A percentile compares a stretch with the other conserved stretches of the same genome.
These are phyloP conservation scores for Ophiosphaerella korrae DNA, from an alignment of 2,329 filamentous ascomycete genomes.

Conservation along the genomic window DNA sequence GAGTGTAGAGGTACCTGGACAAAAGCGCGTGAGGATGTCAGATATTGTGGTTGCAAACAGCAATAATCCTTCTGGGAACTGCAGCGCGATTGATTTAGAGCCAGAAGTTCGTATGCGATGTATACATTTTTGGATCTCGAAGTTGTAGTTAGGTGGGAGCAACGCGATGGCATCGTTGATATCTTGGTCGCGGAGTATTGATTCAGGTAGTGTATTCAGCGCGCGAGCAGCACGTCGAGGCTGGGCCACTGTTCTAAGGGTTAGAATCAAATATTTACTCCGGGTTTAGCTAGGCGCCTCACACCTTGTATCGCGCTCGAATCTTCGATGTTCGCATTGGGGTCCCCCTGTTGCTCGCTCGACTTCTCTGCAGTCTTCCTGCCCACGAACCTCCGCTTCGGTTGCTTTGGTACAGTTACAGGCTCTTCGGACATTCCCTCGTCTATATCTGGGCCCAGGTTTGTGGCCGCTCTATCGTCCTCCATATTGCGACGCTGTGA, in stretches of 20 bases:
- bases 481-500: slow-evolving; percentile 63
- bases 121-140: slow-evolving; percentile 98
- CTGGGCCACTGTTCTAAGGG: slow-evolving; percentile 64
- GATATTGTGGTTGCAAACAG: slow-evolving; percentile 97
- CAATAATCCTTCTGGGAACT: slow-evolving; percentile 94
- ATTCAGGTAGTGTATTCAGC: slow-evolving; percentile 87
- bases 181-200: slow-evolving; percentile 82
- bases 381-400: slow-evolving; percentile 91
- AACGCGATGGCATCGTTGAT: slow-evolving; percentile 87
- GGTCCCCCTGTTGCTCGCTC: slow-evolving; percentile 50
- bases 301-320: slow-evolving; percentile 72
- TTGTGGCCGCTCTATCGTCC: slow-evolving; percentile 71
- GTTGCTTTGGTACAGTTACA: slow-evolving; percentile 64
- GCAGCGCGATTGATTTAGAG: slow-evolving; percentile 85
- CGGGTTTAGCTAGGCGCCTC: slow-evolving; percentile 26
- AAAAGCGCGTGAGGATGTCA: slow-evolving; percentile 94
- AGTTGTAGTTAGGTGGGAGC: slow-evolving; percentile 94
- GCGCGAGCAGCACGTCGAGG: slow-evolving; percentile 75
- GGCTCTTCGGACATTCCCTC: slow-evolving; percentile 64
- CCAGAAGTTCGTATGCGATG: slow-evolving; percentile 83
- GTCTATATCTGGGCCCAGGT: slow-evolving; percentile 71
- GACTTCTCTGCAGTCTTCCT: slow-evolving; percentile 71
- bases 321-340: slow-evolving; percentile 60
- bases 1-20: slow-evolving; percentile 84
- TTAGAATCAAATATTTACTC: slow-evolving; percentile 10